Base-by-base conservation (phyloP, 495 filamentous ascomycete species). In the Neurospora hispaniola region DNA sequence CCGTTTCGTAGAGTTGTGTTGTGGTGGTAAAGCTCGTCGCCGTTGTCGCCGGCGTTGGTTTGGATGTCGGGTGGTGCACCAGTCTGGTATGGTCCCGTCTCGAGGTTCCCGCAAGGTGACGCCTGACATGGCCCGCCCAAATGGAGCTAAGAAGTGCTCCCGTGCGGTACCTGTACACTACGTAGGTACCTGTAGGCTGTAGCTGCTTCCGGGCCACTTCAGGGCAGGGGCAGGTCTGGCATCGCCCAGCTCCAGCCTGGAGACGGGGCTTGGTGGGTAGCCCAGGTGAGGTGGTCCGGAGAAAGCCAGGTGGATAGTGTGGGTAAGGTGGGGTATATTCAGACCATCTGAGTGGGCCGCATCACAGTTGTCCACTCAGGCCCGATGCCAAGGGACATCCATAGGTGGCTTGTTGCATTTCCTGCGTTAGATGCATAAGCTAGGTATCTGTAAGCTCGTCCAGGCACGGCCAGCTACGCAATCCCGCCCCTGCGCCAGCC, bases 401-500 rank as follows among this genome's bases (percentile, higher is more conserved):
- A 16, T 2, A 16, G 5, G 6, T 16, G 12, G 27, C 11, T 66
- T 66, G 7, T 18, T 66, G 14, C 54, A 66, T 12, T 62, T 16
- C 31, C 7, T 12, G 3, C 12, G 54, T 38, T 66, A 66, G 12
- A 38, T 66, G 27, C 54, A 66, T 66, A 35, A 8, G 35, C 54
- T 35, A 31, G 2, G 27, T 31, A 31, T 2, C 27, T 31, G 27
- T 31, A 35, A 66, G 27, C 48, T 66, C 54, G 54, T 35, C 54
- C 27, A 66, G 54, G 54, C 54, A 66, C 54, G 14, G 54, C 27
- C 54, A 31, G 73, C 74, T 76, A 76, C 74, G 74, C 74, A 76
- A 76, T 74, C 54, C 42, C 31, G 43, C 70, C 41, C 39, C 73
- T 46, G 41, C 62, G 62, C 62, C 69, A 70, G 72, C 75, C 74